A percentile compares a stretch with the other conserved stretches of the same genome.
phyloP scores from a whole-genome alignment of 192 early-diverging fungal species.

The Chytriomyces confervae region DNA sequence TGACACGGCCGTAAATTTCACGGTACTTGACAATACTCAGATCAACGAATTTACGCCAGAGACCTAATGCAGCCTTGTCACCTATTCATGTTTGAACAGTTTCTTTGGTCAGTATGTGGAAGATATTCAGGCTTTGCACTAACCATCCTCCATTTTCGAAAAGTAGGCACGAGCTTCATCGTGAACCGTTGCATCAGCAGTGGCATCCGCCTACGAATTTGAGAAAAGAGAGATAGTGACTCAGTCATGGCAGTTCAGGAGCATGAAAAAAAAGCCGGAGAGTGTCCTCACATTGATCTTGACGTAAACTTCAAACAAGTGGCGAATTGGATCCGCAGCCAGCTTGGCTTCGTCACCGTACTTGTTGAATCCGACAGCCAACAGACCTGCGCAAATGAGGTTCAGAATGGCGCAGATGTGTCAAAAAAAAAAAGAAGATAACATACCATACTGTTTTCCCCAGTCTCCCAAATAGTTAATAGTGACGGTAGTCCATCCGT shows the following conservation, averaged over 20 bases:
- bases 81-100: slow-evolving; percentile 37
- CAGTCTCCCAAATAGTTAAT: slow-evolving; percentile 99
- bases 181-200: slow-evolving; percentile 68
- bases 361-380: slow-evolving; percentile 86
- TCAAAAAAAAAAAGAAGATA: slow-evolving; percentile 25
- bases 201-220: slow-evolving; percentile 61
- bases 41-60: slow-evolving; percentile 90
- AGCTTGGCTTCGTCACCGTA: slow-evolving; percentile 84
- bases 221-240: no score
- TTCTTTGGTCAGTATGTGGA: slow-evolving; percentile 17
- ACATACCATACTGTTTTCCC: slow-evolving; percentile 97
- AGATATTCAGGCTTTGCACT: slow-evolving; percentile 10
- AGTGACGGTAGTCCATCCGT: slow-evolving; percentile 87
- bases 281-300: slow-evolving; percentile 68
- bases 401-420: neutral
- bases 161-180: slow-evolving; percentile 91
- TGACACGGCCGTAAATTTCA: slow-evolving; percentile 87
- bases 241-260: slow-evolving; percentile 1
- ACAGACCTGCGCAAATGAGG: slow-evolving; percentile 61
- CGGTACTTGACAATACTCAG: slow-evolving; percentile 91
- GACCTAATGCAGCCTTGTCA: slow-evolving; percentile 74
- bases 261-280: neutral
- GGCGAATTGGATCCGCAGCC: slow-evolving; percentile 81
- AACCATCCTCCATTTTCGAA: slow-evolving; percentile 87
- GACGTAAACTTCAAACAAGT: slow-evolving; percentile 93